Conservation (phyloP, 108 stramenopile genomes). For the Skeletonema grethae region DNA sequence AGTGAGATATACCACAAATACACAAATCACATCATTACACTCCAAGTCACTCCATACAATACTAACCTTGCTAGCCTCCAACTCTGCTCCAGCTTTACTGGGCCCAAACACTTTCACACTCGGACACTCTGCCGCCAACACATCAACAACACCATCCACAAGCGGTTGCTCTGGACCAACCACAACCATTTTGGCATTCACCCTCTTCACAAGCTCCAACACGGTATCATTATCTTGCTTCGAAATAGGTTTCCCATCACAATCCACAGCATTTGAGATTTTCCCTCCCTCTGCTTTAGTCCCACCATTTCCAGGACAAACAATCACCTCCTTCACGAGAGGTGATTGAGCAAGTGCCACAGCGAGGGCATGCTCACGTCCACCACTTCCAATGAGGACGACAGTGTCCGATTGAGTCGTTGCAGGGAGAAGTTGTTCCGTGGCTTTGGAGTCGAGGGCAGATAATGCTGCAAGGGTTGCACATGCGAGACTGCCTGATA, state of each 20-base stretch:
- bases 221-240: conserved; percentile 75
- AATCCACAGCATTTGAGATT: conserved; percentile 64
- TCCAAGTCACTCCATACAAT: not conserved
- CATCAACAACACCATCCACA: conserved; percentile 94
- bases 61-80: conserved; percentile 94
- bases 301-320: conserved; percentile 89
- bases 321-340: conserved; percentile 67
- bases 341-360: conserved; percentile 83
- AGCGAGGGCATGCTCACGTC: conserved; percentile 88
- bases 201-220: conserved; percentile 60
- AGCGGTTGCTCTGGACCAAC: conserved; percentile 98
- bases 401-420: conserved; percentile 62
- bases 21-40: not conserved
- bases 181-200: conserved; percentile 83
- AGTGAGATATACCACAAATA: not conserved
- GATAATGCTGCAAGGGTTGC: conserved; percentile 54
- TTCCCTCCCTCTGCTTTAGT: conserved; percentile 74
- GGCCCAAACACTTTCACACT: conserved; percentile 96
- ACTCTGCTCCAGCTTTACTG: conserved; percentile 85
- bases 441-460: conserved; percentile 51
- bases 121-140: conserved; percentile 66
- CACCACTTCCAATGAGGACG: conserved; percentile 86
- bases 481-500: conserved; percentile 30
- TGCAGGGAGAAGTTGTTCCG: conserved; percentile 43
- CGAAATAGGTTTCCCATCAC: conserved; percentile 21